Evolutionary conservation across 306 rosid species (phyloP).

Genomic region (Macrotyloma uniflorum): DNA sequence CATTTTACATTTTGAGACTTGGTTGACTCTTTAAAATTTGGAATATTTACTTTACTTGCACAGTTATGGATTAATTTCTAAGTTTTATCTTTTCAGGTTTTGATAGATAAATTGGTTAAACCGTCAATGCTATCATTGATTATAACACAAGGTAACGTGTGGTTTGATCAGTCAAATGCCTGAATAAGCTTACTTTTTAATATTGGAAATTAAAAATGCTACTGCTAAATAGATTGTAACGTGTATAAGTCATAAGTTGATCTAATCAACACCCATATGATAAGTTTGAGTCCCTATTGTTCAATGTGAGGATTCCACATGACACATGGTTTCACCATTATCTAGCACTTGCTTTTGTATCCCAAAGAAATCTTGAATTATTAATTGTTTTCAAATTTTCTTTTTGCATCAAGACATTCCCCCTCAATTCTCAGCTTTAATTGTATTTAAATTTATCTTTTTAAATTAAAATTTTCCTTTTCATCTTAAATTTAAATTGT

Average conservation of each 20-base stretch:
- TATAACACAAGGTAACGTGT: conserved; percentile 84
- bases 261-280: background rate
- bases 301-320: too few species aligned
- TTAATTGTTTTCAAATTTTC: background rate
- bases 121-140: conserved; percentile 80
- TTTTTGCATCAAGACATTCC: background rate
- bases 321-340: too few species aligned
- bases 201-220: background rate
- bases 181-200: background rate
- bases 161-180: background rate
- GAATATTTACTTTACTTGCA: background rate
- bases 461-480: too few species aligned
- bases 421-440: background rate
- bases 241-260: background rate
- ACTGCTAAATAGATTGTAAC: background rate
- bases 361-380: background rate
- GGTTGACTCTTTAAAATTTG: conserved; percentile 11
- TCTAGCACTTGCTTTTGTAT: background rate
- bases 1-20: conserved; percentile 3
- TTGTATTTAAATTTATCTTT: background rate
- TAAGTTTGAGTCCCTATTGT: too few species aligned
- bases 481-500: conserved; percentile 9
- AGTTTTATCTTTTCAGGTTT: conserved; percentile 58
- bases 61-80: background rate
- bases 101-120: conserved; percentile 91